A percentile compares a stretch with the other conserved stretches of the same genome.
Conservation (phyloP, 2,329 filamentous ascomycete species). For the Sporothrix globosa region DNA sequence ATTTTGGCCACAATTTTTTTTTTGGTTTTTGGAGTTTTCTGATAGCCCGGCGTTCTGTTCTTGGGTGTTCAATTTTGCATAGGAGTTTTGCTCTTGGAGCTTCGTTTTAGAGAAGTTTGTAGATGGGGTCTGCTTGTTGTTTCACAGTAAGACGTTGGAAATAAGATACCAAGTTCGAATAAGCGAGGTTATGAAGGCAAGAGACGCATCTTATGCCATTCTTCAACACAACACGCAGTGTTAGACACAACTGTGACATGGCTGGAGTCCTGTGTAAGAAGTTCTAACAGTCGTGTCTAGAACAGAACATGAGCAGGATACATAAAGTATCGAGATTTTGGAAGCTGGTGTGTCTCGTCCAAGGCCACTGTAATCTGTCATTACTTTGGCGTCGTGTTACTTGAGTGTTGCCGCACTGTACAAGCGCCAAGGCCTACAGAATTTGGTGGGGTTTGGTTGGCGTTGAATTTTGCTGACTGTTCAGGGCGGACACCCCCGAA, state of each 20-base stretch:
- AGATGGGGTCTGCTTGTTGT: neutral
- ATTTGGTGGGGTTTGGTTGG: neutral
- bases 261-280: neutral
- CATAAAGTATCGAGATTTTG: neutral
- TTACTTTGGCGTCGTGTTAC: no score
- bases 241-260: neutral
- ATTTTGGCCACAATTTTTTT: neutral
- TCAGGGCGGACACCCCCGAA: constrained; percentile 6
- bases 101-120: neutral
- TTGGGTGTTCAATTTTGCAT: neutral
- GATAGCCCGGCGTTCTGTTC: constrained; percentile 9
- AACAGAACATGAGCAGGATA: neutral
- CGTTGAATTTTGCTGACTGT: constrained; percentile 19
- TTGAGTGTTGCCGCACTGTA: constrained; percentile 5
- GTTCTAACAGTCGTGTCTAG: neutral
- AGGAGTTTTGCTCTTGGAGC: neutral
- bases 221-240: neutral
- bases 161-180: neutral
- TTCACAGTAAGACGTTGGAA: neutral
- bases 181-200: no score
- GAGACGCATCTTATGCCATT: neutral
- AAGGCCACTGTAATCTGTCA: no score
- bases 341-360: neutral
- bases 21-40: neutral
- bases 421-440: neutral